Base-by-base conservation (phyloP, 2,329 filamentous ascomycete species). In the Cladophialophora yegresii region DNA sequence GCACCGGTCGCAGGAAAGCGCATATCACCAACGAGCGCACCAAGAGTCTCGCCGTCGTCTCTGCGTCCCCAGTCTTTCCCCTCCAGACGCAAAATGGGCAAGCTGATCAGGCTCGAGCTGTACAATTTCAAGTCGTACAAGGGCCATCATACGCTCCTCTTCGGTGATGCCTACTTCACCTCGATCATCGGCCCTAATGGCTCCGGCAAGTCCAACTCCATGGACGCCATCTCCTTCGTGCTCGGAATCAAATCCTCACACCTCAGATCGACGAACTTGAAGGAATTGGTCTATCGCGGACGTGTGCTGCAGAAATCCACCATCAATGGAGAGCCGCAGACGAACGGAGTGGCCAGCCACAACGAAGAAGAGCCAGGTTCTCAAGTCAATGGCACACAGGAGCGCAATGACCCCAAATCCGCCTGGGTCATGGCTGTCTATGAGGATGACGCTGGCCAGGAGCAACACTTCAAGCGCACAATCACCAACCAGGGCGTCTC, bases 121-220 rank as follows among this genome's bases (percentile, higher is more conserved):
- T 96, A 90, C 81, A 97, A 99, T 82, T 99, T 99, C 87, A 99
- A 99, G 82, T 98, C 95, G 72, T 99, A 99, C 83, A 96, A 96
- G 78, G 95, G 93, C 64, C 93, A 97, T 73, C 95, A 99, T 81
- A 89, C 87, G 66, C 87, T 99, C 51, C 86, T 97, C 59, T 97
- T 99, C 73, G 93, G 93, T 74, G 93, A 99, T 81, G 96, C 93
- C 1, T 98, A 97, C 79, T 99, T 99, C 78, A 99, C 95, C 56
- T 99, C 95, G 49, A 97, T 99, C 75, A 98, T 99, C 75, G 95
- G 96, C 5, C 95, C 95, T 76, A 99, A 99, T 93, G 95, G 95
- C 82, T 98, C 95, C 40, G 95, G 95, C 70, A 99, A 99, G 79
- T 99, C 95, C 22, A 99, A 99, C 77, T 96, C 93, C 65, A 99